phyloP scores from a whole-genome alignment of 495 filamentous ascomycete genomes.

The Staphylotrichum longicolle region DNA sequence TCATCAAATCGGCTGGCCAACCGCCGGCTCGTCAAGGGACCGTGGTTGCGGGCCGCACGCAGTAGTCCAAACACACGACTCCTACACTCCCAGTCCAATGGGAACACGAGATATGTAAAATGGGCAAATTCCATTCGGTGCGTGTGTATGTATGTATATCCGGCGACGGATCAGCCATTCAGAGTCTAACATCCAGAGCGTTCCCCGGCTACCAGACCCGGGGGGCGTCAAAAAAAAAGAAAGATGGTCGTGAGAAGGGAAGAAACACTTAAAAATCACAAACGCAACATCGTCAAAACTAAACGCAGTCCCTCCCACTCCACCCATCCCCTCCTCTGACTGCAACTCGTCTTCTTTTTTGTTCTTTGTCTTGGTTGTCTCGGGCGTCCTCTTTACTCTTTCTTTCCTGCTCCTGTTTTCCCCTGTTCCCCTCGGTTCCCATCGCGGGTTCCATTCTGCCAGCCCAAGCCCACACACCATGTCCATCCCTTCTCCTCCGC shows the following conservation, averaged over 20 bases:
- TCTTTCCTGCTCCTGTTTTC: slow-evolving; percentile 8
- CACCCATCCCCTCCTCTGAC: too few relatives aligned
- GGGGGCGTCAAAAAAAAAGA: neutral
- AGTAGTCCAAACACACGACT: neutral
- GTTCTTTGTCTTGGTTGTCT: neutral
- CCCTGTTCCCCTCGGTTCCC: neutral
- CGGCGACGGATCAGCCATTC: slow-evolving; percentile 29
- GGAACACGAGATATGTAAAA: too few relatives aligned
- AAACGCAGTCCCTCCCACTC: neutral
- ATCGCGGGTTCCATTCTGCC: slow-evolving; percentile 10
- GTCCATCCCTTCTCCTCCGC: neutral
- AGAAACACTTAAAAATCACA: neutral
- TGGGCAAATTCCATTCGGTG: slow-evolving; percentile 15
- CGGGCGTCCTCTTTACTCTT: neutral
- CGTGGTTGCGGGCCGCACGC: slow-evolving; percentile 9
- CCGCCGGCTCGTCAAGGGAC: neutral
- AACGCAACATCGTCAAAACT: neutral
- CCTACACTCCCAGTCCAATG: neutral
- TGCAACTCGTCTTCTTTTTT: neutral
- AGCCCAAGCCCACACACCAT: neutral
- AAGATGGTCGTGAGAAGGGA: neutral
- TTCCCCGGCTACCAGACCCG: neutral
- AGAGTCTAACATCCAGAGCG: slow-evolving; percentile 24
- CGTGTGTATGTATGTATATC: slow-evolving; percentile 14
- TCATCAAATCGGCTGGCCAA: slow-evolving; percentile 18